A percentile compares a stretch with the other conserved stretches of the same genome.
phyloP scores from a whole-genome alignment of 495 filamentous ascomycete species.

The Friedmanniomyces simplex region DNA sequence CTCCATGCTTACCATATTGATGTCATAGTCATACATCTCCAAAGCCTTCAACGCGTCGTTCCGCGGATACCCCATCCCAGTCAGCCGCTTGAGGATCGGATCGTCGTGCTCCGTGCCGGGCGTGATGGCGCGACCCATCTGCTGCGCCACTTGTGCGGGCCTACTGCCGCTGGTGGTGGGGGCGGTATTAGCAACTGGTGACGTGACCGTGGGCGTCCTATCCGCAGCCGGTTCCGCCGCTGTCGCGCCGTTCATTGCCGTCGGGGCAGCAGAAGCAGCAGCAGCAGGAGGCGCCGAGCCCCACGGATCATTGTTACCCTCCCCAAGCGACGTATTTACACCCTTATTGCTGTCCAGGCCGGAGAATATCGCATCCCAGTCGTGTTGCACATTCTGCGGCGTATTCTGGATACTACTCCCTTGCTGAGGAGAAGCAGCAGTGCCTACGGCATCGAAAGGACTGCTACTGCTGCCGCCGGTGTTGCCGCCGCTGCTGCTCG shows the following conservation, averaged over 20 bases:
- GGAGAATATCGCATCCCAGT: slow-evolving; percentile 94
- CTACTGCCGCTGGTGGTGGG: neutral
- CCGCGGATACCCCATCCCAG: slow-evolving; percentile 80
- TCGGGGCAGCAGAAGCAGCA: neutral
- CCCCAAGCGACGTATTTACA: slow-evolving; percentile 2
- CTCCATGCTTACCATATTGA: slow-evolving; percentile 66
- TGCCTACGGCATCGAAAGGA: slow-evolving; percentile 7
- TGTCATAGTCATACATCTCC: slow-evolving; percentile 91
- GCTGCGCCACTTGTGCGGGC: neutral
- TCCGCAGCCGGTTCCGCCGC: neutral
- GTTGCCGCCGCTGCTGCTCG: slow-evolving; percentile 16
- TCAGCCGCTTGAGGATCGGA: slow-evolving; percentile 80
- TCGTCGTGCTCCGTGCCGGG: slow-evolving; percentile 75
- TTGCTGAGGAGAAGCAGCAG: slow-evolving; percentile 13
- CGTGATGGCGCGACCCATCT: slow-evolving; percentile 55
- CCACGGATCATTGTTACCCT: slow-evolving; percentile 8
- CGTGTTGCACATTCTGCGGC: slow-evolving; percentile 44
- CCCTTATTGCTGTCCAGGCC: slow-evolving; percentile 44
- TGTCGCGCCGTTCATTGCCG: neutral
- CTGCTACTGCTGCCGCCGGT: slow-evolving; percentile 14
- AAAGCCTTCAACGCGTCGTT: slow-evolving; percentile 69
- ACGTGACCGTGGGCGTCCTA: slow-evolving; percentile 18
- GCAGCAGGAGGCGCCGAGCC: neutral
- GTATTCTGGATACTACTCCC: slow-evolving; percentile 23
- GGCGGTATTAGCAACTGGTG: neutral